Conservation (phyloP, 129 eudicot genomes). For the Dittrichia graveolens region DNA sequence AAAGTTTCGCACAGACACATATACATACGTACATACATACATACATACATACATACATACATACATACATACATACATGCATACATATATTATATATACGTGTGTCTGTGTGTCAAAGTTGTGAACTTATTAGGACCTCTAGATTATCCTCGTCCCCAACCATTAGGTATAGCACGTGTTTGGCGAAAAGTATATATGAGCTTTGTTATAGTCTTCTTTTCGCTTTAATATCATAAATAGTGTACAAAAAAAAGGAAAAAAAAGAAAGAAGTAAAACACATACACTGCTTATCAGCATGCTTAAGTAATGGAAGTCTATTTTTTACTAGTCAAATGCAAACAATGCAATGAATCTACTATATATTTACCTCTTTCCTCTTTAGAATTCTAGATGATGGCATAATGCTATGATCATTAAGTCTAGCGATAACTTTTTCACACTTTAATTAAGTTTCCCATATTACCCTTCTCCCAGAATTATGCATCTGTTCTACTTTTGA, state of each 20-base stretch:
- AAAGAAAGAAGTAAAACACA: conserved; percentile 18
- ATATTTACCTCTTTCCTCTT: conserved; percentile 6
- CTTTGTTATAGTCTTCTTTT: conserved; percentile 1
- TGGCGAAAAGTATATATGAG: not conserved
- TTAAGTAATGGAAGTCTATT: conserved; percentile 31
- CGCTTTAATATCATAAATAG: conserved; percentile 1
- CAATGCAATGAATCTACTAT: conserved; percentile 36
- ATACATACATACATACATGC: too few species aligned
- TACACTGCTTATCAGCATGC: conserved; percentile 42
- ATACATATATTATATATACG: too few species aligned
- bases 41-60: too few species aligned
- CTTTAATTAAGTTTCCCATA: not conserved
- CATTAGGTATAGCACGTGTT: not conserved
- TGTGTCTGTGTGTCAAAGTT: not conserved
- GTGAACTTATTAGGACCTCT: not conserved
- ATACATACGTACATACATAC: too few species aligned
- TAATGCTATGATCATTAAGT: conserved; percentile 22
- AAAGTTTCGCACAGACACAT: too few species aligned
- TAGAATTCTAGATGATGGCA: not conserved
- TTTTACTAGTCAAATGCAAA: conserved; percentile 28
- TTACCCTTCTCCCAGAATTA: not conserved
- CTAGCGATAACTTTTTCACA: conserved; percentile 13
- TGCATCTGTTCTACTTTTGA: not conserved
- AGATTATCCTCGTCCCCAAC: too few species aligned
- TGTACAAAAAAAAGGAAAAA: too few species aligned